phyloP scores from a whole-genome alignment of 108 stramenopile species.

The Skeletonema costatum region DNA sequence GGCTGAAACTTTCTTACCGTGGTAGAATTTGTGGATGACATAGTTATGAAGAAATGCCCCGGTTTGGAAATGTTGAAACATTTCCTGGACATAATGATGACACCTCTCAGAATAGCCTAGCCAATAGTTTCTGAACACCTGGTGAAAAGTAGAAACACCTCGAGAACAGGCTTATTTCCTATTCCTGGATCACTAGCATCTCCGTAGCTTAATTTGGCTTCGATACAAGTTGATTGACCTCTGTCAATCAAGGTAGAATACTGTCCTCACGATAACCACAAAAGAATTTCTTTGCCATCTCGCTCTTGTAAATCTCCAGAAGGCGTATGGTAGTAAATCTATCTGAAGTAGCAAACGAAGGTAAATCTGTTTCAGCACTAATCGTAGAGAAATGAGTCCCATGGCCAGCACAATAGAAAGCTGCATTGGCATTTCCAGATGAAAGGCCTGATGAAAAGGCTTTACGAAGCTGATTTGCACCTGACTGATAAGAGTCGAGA shows the following conservation, averaged over 20 bases:
- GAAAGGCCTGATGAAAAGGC: neutral
- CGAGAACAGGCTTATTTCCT: neutral
- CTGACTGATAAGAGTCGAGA: neutral
- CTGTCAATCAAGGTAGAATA: neutral
- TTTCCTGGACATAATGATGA: neutral
- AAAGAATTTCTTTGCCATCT: neutral
- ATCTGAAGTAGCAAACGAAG: neutral
- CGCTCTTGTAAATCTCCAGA: too few relatives aligned
- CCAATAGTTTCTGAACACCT: neutral
- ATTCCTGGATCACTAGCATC: too few relatives aligned
- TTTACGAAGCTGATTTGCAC: neutral
- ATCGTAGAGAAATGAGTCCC: neutral
- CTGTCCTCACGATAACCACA: neutral
- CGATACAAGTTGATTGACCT: neutral
- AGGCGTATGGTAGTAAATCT: neutral
- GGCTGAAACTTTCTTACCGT: too few relatives aligned
- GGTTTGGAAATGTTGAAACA: neutral
- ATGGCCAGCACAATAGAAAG: too few relatives aligned
- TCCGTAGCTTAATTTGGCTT: neutral
- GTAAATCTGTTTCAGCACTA: neutral
- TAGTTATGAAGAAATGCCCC: neutral
- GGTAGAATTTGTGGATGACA: too few relatives aligned
- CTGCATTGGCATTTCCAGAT: neutral
- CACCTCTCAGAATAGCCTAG: neutral
- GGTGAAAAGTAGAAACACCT: neutral